Evolutionary conservation across 441 rosid genomes (phyloP).

Genomic region (Omphalea diandra): DNA sequence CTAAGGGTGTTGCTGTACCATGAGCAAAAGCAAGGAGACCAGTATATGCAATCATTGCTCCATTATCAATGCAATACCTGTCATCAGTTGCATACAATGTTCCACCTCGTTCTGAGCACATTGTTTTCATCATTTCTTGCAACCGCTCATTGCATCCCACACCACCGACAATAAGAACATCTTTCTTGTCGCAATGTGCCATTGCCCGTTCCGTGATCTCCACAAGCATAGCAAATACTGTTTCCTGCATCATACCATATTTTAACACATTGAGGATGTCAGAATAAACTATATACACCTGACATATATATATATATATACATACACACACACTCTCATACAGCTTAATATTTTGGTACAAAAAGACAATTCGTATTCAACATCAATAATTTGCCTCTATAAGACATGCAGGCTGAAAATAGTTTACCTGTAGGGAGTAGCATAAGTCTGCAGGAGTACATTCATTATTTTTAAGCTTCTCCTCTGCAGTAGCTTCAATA

Average conservation of each 20-base stretch:
- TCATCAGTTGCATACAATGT: constrained; percentile 84
- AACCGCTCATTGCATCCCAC: constrained; percentile 94
- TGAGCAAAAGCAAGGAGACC: constrained; percentile 81
- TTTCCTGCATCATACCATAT: constrained; percentile 48
- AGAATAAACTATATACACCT: too few relatives aligned
- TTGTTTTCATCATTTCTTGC: constrained; percentile 93
- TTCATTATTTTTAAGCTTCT: constrained; percentile 77
- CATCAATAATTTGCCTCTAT: not conserved
- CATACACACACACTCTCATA: not conserved
- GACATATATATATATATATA: not conserved
- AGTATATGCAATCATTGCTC: constrained; percentile 96
- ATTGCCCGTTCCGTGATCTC: constrained; percentile 94
- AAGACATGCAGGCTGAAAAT: not conserved
- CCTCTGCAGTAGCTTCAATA: constrained; percentile 75
- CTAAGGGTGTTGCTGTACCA: constrained; percentile 63
- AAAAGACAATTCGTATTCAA: not conserved
- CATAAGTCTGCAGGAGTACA: constrained; percentile 95
- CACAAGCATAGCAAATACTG: constrained; percentile 90
- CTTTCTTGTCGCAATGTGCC: constrained; percentile 95
- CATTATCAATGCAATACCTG: constrained; percentile 86
- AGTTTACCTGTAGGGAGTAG: constrained; percentile 84
- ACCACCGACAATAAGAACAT: constrained; percentile 88
- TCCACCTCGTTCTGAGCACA: constrained; percentile 88
- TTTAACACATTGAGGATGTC: not conserved
- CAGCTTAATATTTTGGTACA: not conserved